phyloP scores from a whole-genome alignment of 139 green algal genomes.

The Chlamydomonas schloesseri region DNA sequence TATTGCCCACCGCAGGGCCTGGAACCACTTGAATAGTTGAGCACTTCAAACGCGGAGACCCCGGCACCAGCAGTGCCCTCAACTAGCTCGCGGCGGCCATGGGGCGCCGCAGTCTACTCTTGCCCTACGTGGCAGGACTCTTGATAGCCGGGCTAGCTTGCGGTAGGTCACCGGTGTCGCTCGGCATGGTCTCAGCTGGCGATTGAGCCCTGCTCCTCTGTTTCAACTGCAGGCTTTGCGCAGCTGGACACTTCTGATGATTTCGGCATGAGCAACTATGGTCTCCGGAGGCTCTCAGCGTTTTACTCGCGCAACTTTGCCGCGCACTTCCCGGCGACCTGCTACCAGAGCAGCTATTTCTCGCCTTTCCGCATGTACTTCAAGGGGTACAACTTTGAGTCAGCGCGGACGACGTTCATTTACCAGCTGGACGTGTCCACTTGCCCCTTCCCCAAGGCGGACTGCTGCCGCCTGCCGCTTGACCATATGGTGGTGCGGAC shows the following conservation, averaged over 20 bases:
- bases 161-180: constrained; percentile 1
- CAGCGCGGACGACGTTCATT: neutral
- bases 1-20: too few relatives aligned
- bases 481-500: constrained; percentile 48
- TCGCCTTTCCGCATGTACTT: constrained; percentile 54
- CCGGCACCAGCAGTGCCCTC: too few relatives aligned
- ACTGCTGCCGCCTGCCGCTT: constrained; percentile 43
- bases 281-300: constrained; percentile 12
- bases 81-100: constrained; percentile 21
- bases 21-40: too few relatives aligned
- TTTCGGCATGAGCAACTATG: constrained; percentile 11
- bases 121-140: neutral
- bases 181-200: too few relatives aligned
- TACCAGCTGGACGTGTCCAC: constrained; percentile 43
- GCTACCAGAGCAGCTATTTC: constrained; percentile 53
- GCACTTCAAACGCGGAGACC: too few relatives aligned
- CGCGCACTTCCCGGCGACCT: constrained; percentile 1
- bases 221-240: neutral
- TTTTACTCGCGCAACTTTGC: constrained; percentile 33
- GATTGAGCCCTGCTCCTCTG: too few relatives aligned
- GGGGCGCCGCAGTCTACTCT: constrained; percentile 17
- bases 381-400: neutral
- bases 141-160: constrained; percentile 14
- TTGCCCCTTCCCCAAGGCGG: constrained; percentile 8
- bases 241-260: constrained; percentile 31